Conservation (phyloP, 192 early-diverging fungal species). For the Backusella parvicylindrica region DNA sequence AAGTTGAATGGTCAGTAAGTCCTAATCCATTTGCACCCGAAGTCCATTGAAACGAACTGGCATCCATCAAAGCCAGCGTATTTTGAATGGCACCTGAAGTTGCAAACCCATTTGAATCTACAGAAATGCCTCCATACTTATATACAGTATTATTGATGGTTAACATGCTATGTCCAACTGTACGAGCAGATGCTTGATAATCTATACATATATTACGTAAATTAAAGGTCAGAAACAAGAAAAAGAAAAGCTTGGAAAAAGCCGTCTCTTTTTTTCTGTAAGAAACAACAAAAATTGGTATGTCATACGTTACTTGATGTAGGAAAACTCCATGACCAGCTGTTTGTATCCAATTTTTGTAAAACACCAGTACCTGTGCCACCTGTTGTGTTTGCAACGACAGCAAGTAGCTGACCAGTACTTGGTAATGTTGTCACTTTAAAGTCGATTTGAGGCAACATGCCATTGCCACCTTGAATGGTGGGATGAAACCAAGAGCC, state of each 20-base stretch:
- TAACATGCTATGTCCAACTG: conserved; percentile 50
- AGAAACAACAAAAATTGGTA: neutral
- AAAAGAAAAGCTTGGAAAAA: too few relatives aligned
- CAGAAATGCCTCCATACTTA: conserved; percentile 30
- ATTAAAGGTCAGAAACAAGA: conserved; percentile 3
- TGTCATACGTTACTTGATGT: conserved; percentile 38
- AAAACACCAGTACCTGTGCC: conserved; percentile 19
- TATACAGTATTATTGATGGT: conserved; percentile 50
- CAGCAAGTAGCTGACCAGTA: conserved; percentile 39
- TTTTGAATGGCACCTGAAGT: conserved; percentile 22
- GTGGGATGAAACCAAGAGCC: conserved; percentile 45
- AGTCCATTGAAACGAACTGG: conserved; percentile 26
- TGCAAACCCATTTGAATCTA: conserved; percentile 20
- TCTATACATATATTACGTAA: neutral
- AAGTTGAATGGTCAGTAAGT: conserved; percentile 31
- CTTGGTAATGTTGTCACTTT: conserved; percentile 33
- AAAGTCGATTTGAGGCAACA: conserved; percentile 39
- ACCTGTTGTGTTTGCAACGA: conserved; percentile 42
- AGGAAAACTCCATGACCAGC: conserved; percentile 44
- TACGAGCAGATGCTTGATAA: conserved; percentile 25
- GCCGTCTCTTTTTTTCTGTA: neutral
- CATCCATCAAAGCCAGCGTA: conserved; percentile 22
- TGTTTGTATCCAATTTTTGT: conserved; percentile 40
- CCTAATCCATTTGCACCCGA: conserved; percentile 25
- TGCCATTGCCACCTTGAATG: conserved; percentile 7